These are phyloP conservation scores for Clonostachys solani DNA, from an alignment of 2,329 filamentous ascomycete genomes.

Conservation along the genomic window DNA sequence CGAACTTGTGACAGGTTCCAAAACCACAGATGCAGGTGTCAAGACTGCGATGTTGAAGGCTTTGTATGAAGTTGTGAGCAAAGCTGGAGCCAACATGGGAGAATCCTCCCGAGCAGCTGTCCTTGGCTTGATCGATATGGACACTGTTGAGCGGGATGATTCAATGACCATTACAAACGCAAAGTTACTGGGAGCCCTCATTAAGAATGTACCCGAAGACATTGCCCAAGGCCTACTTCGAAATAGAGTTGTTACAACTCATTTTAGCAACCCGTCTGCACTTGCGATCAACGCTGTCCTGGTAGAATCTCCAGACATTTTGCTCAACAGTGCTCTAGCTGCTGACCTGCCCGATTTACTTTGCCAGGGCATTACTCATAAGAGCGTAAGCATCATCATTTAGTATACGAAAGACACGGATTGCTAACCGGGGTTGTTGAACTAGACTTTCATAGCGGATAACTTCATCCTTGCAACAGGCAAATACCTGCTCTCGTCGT, in stretches of 20 bases:
- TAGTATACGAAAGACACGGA: not conserved
- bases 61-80: conserved; percentile 92
- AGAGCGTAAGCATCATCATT: conserved; percentile 54
- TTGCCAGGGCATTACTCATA: conserved; percentile 72
- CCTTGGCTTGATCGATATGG: conserved; percentile 81
- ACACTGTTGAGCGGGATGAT: conserved; percentile 69
- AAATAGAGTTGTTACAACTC: conserved; percentile 72
- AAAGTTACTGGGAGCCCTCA: conserved; percentile 81
- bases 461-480: conserved; percentile 87
- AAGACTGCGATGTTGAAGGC: conserved; percentile 96
- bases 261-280: conserved; percentile 74
- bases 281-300: conserved; percentile 87
- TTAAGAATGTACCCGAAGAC: conserved; percentile 78
- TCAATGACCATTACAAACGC: conserved; percentile 86
- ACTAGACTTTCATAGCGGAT: conserved; percentile 75
- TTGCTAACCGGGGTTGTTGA: conserved; percentile 2
- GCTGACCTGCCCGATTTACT: conserved; percentile 76
- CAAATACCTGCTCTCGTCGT: conserved; percentile 76
- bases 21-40: conserved; percentile 79
- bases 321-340: conserved; percentile 61
- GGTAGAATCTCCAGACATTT: conserved; percentile 68
- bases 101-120: conserved; percentile 85
- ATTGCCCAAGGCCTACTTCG: conserved; percentile 56
- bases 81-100: conserved; percentile 92
- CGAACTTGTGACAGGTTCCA: conserved; percentile 92